These are phyloP conservation scores for Talaromyces adpressus DNA, from an alignment of 495 filamentous ascomycete species.

Conservation along the genomic window DNA sequence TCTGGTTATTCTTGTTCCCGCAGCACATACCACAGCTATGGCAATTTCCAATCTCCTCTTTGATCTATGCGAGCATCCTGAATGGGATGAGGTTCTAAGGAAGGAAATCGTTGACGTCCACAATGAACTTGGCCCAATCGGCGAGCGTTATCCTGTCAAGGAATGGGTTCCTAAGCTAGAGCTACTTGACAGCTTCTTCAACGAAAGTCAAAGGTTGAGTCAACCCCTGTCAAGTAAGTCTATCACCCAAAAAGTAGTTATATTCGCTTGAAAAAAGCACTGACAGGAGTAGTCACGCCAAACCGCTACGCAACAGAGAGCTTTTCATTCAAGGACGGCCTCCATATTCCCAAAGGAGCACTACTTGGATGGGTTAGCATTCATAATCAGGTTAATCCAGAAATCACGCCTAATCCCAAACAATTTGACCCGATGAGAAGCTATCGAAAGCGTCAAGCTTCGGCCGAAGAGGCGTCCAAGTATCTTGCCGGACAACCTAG, in stretches of 20 bases:
- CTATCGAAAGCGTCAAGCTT: neutral
- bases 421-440: neutral
- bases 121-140: neutral
- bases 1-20: neutral
- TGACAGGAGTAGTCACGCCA: neutral
- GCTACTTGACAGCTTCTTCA: neutral
- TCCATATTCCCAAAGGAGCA: neutral
- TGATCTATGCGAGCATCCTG: neutral
- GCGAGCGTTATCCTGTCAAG: neutral
- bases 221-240: neutral
- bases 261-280: neutral
- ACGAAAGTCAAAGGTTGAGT: neutral
- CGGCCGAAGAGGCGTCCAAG: neutral
- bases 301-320: neutral
- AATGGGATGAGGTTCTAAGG: neutral
- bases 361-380: neutral
- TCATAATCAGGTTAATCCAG: neutral
- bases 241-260: neutral
- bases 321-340: neutral
- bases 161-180: neutral
- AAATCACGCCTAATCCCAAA: neutral
- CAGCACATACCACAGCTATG: neutral
- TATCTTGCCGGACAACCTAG: neutral
- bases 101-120: neutral
- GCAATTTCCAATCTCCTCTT: neutral